A percentile compares a stretch with the other conserved stretches of the same genome.
Evolutionary conservation across 106 monocot species (phyloP).

Genomic region (Allium sativum): DNA sequence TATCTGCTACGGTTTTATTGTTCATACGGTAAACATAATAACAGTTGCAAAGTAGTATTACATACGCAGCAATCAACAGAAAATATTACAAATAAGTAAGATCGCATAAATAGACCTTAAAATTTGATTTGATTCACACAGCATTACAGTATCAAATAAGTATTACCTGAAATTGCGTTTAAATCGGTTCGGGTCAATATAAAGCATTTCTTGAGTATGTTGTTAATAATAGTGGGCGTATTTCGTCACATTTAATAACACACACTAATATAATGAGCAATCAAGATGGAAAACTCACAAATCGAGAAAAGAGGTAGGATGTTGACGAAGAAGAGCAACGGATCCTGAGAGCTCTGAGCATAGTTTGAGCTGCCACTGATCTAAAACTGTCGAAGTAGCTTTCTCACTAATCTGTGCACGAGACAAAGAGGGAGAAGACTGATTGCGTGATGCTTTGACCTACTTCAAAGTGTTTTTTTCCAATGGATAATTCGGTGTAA

Average conservation of each 20-base stretch:
- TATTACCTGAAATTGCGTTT: neutral
- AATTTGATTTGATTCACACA: too few species aligned
- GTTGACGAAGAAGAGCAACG: constrained; percentile 9
- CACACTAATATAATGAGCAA: neutral
- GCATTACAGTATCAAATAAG: neutral
- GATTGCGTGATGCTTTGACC: neutral
- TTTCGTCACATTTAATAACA: too few species aligned
- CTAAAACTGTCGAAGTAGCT: neutral
- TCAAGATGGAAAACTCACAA: constrained; percentile 30
- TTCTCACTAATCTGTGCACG: neutral
- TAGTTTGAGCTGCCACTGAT: constrained; percentile 27
- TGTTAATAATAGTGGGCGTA: neutral
- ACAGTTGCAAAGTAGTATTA: too few species aligned
- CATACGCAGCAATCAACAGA: too few species aligned
- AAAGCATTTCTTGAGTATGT: neutral
- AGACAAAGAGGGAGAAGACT: too few species aligned
- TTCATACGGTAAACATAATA: too few species aligned
- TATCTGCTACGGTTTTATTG: constrained; percentile 21
- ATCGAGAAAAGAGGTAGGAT: constrained; percentile 20
- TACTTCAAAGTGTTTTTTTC: neutral
- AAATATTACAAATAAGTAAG: too few species aligned
- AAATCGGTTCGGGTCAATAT: neutral
- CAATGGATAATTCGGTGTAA: too few species aligned
- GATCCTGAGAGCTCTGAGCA: constrained; percentile 27
- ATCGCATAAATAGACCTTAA: too few species aligned